Conservation (phyloP, 2,329 filamentous ascomycete species). For the Sporothrix globosa region DNA sequence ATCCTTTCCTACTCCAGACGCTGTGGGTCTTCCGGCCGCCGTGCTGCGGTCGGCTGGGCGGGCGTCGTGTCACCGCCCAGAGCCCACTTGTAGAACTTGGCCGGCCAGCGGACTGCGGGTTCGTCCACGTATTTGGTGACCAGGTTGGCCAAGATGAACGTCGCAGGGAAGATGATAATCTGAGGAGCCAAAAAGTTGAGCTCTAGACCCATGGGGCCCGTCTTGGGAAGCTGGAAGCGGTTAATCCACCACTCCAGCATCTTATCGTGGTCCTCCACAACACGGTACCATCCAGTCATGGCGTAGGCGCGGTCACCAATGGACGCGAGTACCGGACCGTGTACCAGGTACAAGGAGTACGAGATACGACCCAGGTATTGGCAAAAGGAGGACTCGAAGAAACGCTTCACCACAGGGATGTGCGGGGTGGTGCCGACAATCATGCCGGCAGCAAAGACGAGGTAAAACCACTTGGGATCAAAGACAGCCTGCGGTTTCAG, state of each 20-base stretch:
- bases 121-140: conserved; percentile 61
- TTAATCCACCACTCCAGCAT: conserved; percentile 61
- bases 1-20: conserved; percentile 31
- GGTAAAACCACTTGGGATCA: conserved; percentile 69
- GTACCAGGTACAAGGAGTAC: conserved; percentile 65
- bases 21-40: conserved; percentile 27
- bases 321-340: conserved; percentile 63
- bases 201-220: conserved; percentile 64
- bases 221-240: conserved; percentile 56
- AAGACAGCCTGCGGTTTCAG: conserved; percentile 68
- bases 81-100: conserved; percentile 57
- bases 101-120: conserved; percentile 60
- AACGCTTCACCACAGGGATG: conserved; percentile 59
- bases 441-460: conserved; percentile 63
- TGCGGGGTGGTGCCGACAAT: conserved; percentile 60
- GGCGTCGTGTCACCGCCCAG: conserved; percentile 13
- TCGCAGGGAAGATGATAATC: conserved; percentile 62
- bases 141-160: conserved; percentile 61
- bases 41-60: not conserved
- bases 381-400: conserved; percentile 62
- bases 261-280: conserved; percentile 43
- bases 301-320: conserved; percentile 67
- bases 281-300: conserved; percentile 59
- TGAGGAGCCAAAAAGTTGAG: conserved; percentile 63
- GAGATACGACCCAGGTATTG: conserved; percentile 67